Evolutionary conservation across 1,284 basidiomycete genomes (phyloP).

Genomic region (Sutorius eximius): DNA sequence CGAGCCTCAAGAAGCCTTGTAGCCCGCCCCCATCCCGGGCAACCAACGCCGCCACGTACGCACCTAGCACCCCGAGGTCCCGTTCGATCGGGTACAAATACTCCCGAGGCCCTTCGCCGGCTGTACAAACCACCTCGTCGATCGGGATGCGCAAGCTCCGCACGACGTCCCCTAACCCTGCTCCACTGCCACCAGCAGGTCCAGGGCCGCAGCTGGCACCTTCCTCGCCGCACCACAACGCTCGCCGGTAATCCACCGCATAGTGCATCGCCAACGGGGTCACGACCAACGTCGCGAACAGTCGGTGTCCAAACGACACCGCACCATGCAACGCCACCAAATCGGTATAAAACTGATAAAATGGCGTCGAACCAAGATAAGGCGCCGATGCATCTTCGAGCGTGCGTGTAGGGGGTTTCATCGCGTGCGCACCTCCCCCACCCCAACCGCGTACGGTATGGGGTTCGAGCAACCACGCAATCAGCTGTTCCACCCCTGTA

Average conservation of each 20-base stretch:
- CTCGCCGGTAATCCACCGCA: conserved; percentile 79
- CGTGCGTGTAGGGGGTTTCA: neutral
- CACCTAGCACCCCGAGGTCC: conserved; percentile 64
- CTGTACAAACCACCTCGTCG: conserved; percentile 32
- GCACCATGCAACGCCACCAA: conserved; percentile 87
- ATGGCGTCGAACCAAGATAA: conserved; percentile 73
- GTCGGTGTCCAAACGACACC: conserved; percentile 81
- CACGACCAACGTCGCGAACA: conserved; percentile 79
- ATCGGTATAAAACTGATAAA: conserved; percentile 95
- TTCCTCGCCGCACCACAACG: conserved; percentile 72
- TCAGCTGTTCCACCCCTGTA: conserved; percentile 52
- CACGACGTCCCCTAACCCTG: conserved; percentile 40
- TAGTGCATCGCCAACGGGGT: conserved; percentile 75
- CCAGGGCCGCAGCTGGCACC: conserved; percentile 44
- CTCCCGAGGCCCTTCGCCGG: conserved; percentile 41
- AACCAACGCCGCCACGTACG: conserved; percentile 55
- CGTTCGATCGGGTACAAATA: conserved; percentile 75
- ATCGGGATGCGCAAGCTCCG: conserved; percentile 55
- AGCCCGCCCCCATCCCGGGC: conserved; percentile 21
- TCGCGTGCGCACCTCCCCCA: neutral
- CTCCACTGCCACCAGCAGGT: neutral
- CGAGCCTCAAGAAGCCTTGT: conserved; percentile 62
- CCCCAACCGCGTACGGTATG: conserved; percentile 40
- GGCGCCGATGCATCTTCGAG: conserved; percentile 61
- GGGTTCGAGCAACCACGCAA: conserved; percentile 61